These are phyloP conservation scores for Crithidia bombi DNA, from an alignment of 208 protist genomes.

Conservation along the genomic window DNA sequence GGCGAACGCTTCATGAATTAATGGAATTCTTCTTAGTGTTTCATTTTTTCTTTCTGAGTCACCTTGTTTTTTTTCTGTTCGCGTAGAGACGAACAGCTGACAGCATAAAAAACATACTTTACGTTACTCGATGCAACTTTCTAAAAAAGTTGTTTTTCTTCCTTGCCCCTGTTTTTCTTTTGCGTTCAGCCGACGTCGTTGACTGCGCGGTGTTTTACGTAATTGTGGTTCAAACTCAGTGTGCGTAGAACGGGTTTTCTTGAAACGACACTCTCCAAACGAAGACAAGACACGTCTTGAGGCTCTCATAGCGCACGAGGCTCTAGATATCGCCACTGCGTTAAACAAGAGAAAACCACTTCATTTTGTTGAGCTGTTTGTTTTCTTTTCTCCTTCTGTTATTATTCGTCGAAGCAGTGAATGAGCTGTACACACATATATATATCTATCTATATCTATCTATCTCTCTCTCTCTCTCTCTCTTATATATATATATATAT, in stretches of 20 bases:
- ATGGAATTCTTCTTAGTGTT: not conserved
- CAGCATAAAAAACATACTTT: too few species aligned
- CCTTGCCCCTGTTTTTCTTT: not conserved
- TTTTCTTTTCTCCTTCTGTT: not conserved
- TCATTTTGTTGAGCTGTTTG: not conserved
- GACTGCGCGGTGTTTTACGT: not conserved
- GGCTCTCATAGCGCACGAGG: too few species aligned
- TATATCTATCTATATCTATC: too few species aligned
- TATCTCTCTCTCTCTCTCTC: not conserved
- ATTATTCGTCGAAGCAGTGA: too few species aligned
- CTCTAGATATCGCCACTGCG: too few species aligned
- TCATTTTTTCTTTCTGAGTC: not conserved
- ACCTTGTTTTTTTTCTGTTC: not conserved
- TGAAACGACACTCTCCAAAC: too few species aligned
- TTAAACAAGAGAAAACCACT: too few species aligned
- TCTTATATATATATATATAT: not conserved
- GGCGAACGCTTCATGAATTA: not conserved
- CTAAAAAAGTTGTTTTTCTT: not conserved
- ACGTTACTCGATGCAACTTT: not conserved
- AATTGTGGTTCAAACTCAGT: too few species aligned
- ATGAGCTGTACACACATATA: too few species aligned
- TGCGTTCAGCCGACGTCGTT: too few species aligned
- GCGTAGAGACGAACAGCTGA: not conserved
- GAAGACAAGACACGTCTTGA: too few species aligned
- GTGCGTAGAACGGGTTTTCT: too few species aligned